phyloP scores from a whole-genome alignment of 208 protist genomes.

The Wallacemonas sp. region DNA sequence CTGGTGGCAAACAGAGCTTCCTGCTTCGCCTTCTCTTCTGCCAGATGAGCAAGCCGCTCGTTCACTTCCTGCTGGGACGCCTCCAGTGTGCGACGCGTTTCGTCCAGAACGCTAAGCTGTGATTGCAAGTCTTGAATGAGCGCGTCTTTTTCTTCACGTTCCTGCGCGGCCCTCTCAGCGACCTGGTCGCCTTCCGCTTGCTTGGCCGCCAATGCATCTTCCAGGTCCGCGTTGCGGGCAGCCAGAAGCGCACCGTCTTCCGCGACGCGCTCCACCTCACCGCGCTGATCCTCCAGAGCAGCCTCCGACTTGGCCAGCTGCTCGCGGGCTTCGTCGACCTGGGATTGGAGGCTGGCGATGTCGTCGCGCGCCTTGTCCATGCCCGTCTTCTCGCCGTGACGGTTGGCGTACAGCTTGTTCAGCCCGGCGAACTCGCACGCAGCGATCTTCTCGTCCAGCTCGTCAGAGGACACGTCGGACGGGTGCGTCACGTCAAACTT shows the following conservation, averaged over 20 bases:
- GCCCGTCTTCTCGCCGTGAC: slow-evolving; percentile 7
- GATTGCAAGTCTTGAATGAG: slow-evolving; percentile 30
- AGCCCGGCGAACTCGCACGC: slow-evolving; percentile 39
- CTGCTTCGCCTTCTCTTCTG: background rate
- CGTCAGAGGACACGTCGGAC: slow-evolving; percentile 28
- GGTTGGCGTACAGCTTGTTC: slow-evolving; percentile 29
- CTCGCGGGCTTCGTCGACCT: background rate
- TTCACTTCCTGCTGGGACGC: slow-evolving; percentile 6
- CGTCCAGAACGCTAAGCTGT: slow-evolving; percentile 27
- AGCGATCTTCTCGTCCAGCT: slow-evolving; percentile 28
- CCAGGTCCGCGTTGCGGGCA: slow-evolving; percentile 18
- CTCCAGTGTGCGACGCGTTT: slow-evolving; percentile 16
- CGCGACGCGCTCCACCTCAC: slow-evolving; percentile 16
- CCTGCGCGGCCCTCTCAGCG: too few species aligned
- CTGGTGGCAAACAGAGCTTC: background rate
- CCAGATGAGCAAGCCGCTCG: background rate
- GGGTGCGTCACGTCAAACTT: slow-evolving; percentile 41
- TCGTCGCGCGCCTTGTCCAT: slow-evolving; percentile 16
- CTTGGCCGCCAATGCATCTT: slow-evolving; percentile 1
- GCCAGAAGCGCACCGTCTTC: background rate
- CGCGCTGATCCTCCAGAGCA: slow-evolving; percentile 15
- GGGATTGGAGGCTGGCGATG: background rate
- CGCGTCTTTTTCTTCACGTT: slow-evolving; percentile 27
- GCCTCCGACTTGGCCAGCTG: background rate
- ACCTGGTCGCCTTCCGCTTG: too few species aligned